phyloP scores from a whole-genome alignment of 2,329 filamentous ascomycete genomes.

The Alternaria sp. region DNA sequence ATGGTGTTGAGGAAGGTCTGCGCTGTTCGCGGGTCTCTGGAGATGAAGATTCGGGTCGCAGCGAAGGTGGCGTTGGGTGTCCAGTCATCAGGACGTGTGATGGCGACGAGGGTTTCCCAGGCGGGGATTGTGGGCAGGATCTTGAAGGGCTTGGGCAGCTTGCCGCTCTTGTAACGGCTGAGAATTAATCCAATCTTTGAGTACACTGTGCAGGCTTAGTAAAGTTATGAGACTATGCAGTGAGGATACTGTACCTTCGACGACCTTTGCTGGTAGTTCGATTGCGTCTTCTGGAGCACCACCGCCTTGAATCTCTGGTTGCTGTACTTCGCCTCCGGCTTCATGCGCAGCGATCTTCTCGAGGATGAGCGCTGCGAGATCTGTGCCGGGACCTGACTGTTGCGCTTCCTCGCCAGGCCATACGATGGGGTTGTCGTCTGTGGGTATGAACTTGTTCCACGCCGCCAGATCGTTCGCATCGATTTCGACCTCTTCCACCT shows the following conservation, averaged over 20 bases:
- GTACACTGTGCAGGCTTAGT: conserved; percentile 65
- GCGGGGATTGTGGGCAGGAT: conserved; percentile 90
- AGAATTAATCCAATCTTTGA: conserved; percentile 90
- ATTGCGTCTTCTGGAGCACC: conserved; percentile 76
- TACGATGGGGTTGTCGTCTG: conserved; percentile 75
- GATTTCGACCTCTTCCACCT: conserved; percentile 74
- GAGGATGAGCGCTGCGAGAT: conserved; percentile 90
- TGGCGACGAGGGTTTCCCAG: conserved; percentile 85
- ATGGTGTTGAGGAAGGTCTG: conserved; percentile 88
- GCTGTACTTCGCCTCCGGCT: conserved; percentile 61
- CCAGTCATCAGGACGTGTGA: conserved; percentile 81
- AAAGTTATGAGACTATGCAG: background rate
- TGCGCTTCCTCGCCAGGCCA: conserved; percentile 63
- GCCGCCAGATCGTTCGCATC: conserved; percentile 87
- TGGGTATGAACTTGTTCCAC: conserved; percentile 87
- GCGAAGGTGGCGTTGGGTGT: conserved; percentile 85
- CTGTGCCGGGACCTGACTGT: conserved; percentile 61
- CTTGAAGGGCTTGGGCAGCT: conserved; percentile 96
- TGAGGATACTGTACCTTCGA: conserved; percentile 61
- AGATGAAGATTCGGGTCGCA: conserved; percentile 90
- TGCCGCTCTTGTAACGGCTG: conserved; percentile 93
- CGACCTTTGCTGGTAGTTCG: conserved; percentile 86
- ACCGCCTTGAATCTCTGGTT: conserved; percentile 57
- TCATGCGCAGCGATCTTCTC: conserved; percentile 94
- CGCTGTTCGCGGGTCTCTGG: conserved; percentile 77